Percentiles rank a stretch among this genome's conserved stretches.
phyloP scores from a whole-genome alignment of 2,329 filamentous ascomycete species.

The Cyanodermella asteris region DNA sequence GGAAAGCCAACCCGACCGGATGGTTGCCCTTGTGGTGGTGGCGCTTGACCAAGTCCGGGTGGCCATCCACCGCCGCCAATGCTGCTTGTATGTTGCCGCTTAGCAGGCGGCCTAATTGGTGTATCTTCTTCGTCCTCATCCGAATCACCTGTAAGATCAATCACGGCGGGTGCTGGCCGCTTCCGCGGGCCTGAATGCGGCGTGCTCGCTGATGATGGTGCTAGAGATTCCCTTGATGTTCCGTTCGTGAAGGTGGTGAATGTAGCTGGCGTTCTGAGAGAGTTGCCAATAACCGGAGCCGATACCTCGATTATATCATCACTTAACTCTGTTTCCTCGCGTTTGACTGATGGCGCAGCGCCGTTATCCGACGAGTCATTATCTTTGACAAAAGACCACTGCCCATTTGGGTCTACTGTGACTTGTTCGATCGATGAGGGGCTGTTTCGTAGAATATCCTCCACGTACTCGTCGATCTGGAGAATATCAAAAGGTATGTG shows the following conservation, averaged over 20 bases:
- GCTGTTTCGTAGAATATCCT: conserved; percentile 63
- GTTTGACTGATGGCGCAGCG: no score
- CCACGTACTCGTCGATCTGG: conserved; percentile 80
- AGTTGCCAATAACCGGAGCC: no score
- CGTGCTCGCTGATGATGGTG: conserved; percentile 14
- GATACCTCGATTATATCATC: conserved; percentile 30
- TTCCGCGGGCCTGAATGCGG: no score
- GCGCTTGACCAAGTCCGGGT: no score
- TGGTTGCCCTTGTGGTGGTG: no score
- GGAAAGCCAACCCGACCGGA: no score
- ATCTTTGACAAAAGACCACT: no score
- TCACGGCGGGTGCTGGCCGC: conserved; percentile 25
- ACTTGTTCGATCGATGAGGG: conserved; percentile 56
- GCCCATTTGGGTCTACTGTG: conserved; percentile 68
- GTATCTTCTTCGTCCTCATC: conserved; percentile 25
- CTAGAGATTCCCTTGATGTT: no score
- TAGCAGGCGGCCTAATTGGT: conserved; percentile 12
- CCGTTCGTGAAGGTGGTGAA: conserved; percentile 18
- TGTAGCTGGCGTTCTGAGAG: no score
- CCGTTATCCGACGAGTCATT: conserved; percentile 4
- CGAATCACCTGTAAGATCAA: conserved; percentile 31
- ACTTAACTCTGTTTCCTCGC: conserved; percentile 16
- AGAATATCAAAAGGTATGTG: conserved; percentile 57
- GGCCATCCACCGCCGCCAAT: no score
- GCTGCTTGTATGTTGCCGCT: no score